phyloP scores from a whole-genome alignment of 495 filamentous ascomycete species.

The Endocarpon pusillum region DNA sequence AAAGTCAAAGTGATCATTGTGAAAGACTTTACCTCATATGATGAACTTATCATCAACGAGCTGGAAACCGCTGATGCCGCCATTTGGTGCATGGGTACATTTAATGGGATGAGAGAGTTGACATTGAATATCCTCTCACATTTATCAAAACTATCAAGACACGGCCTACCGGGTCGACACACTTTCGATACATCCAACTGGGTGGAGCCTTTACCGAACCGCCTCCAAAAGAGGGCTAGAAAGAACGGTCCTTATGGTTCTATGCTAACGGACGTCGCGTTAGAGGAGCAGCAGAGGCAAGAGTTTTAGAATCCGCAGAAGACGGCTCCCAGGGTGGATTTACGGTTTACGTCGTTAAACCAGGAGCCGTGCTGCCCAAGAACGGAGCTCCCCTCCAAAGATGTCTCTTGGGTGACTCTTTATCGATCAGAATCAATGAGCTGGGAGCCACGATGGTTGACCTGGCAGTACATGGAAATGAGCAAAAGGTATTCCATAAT shows the following conservation, averaged over 20 bases:
- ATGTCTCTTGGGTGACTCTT: background rate
- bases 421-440: background rate
- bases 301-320: background rate
- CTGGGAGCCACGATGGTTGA: background rate
- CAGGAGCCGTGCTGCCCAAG: constrained; percentile 1
- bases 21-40: constrained; percentile 3
- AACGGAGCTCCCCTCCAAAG: background rate
- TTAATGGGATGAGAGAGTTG: background rate
- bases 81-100: background rate
- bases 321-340: background rate
- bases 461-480: background rate
- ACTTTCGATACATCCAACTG: background rate
- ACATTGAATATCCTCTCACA: background rate
- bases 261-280: background rate
- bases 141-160: background rate
- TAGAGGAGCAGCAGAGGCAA: background rate
- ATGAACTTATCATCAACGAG: background rate
- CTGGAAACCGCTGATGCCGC: background rate
- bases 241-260: background rate
- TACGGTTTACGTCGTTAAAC: background rate
- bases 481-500: background rate
- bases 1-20: constrained; percentile 29
- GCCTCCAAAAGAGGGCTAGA: background rate
- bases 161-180: background rate
- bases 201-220: background rate